phyloP scores from a whole-genome alignment of 805 yeast species.

The Priceomyces melissophilus region DNA sequence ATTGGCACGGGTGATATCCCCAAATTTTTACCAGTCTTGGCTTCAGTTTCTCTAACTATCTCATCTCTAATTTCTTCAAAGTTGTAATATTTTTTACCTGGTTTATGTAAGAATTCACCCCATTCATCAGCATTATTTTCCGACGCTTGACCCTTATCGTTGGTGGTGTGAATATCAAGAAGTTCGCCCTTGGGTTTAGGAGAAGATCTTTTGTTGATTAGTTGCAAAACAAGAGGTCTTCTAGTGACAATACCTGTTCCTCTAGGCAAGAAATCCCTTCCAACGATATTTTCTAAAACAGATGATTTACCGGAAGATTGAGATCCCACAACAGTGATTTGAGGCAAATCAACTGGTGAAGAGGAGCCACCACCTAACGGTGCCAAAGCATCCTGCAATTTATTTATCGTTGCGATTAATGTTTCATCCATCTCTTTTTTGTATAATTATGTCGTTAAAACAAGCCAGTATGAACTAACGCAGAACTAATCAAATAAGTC shows the following conservation, averaged over 20 bases:
- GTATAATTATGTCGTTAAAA: background rate
- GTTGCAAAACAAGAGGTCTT: slow-evolving; percentile 79
- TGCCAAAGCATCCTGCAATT: slow-evolving; percentile 93
- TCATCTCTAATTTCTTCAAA: slow-evolving; percentile 87
- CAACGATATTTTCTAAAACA: slow-evolving; percentile 86
- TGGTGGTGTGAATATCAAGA: slow-evolving; percentile 40
- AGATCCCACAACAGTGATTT: slow-evolving; percentile 92
- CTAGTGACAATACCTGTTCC: slow-evolving; percentile 93
- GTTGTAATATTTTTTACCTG: slow-evolving; percentile 81
- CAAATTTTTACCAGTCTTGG: slow-evolving; percentile 72
- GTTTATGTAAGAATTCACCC: slow-evolving; percentile 96
- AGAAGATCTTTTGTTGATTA: slow-evolving; percentile 61
- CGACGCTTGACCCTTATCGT: slow-evolving; percentile 45
- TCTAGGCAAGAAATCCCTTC: slow-evolving; percentile 86
- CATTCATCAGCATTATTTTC: slow-evolving; percentile 84
- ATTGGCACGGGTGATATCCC: slow-evolving; percentile 94
- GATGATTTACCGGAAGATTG: slow-evolving; percentile 89
- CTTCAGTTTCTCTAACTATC: slow-evolving; percentile 87
- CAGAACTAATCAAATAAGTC: no score
- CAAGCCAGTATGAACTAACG: background rate
- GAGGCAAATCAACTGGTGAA: slow-evolving; percentile 91
- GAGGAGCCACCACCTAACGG: slow-evolving; percentile 87
- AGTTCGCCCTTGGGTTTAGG: slow-evolving; percentile 27
- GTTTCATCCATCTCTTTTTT: slow-evolving; percentile 60
- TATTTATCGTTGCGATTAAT: slow-evolving; percentile 80